These are phyloP conservation scores for Boletellus sp. DNA, from an alignment of 768 basidiomycete species.

Conservation along the genomic window DNA sequence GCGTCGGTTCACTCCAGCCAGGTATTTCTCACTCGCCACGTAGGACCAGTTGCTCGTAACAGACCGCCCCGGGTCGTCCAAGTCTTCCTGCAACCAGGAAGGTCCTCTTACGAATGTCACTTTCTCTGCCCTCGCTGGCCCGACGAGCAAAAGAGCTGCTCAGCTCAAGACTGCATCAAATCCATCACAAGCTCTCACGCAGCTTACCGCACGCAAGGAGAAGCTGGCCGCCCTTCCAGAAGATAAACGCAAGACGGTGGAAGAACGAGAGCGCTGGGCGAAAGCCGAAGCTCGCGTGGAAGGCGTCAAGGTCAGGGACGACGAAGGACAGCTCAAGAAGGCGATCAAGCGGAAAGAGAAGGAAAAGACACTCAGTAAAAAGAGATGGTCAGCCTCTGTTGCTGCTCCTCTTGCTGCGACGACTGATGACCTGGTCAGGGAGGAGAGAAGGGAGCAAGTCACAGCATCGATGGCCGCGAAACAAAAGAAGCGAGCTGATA, in stretches of 20 bases:
- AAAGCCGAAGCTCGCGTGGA: constrained; percentile 86
- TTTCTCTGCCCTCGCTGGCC: constrained; percentile 61
- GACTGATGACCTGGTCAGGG: constrained; percentile 47
- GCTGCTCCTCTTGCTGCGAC: not conserved
- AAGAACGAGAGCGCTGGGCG: constrained; percentile 85
- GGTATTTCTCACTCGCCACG: not conserved
- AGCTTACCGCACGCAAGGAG: constrained; percentile 72
- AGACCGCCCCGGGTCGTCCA: constrained; percentile 35
- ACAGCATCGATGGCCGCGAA: constrained; percentile 72
- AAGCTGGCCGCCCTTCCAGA: constrained; percentile 74
- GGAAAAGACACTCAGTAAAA: constrained; percentile 79
- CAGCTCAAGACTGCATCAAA: constrained; percentile 72
- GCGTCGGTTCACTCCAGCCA: constrained; percentile 8
- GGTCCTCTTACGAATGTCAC: constrained; percentile 58
- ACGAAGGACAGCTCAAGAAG: constrained; percentile 83
- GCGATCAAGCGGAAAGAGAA: constrained; percentile 92
- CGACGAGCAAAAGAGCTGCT: constrained; percentile 44
- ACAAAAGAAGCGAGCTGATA: constrained; percentile 89
- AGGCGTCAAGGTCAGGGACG: constrained; percentile 89
- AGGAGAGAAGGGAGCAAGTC: constrained; percentile 79
- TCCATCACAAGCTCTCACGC: constrained; percentile 80
- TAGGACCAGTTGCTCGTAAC: constrained; percentile 74
- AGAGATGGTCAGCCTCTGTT: constrained; percentile 64
- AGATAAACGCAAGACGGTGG: constrained; percentile 75
- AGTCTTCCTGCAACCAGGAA: constrained; percentile 30